A percentile compares a stretch with the other conserved stretches of the same genome.
phyloP scores from a whole-genome alignment of 2,329 filamentous ascomycete species.

The Fusarium secorum region DNA sequence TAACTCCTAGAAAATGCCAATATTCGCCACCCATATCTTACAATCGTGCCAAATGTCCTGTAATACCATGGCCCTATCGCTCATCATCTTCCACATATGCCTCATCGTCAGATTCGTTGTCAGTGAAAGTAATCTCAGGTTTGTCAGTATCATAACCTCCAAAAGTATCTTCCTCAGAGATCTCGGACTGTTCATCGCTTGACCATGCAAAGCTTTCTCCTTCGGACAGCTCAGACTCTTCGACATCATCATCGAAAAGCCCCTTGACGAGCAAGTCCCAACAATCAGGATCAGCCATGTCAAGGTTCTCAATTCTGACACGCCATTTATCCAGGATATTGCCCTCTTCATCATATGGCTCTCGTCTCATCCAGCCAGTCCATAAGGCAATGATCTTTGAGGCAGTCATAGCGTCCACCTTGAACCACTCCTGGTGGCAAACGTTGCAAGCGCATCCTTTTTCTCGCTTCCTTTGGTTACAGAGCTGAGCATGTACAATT shows the following conservation, averaged over 20 bases:
- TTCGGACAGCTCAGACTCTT: constrained; percentile 22
- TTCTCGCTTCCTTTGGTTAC: constrained; percentile 40
- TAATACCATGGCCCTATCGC: neutral
- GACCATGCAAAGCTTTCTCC: constrained; percentile 16
- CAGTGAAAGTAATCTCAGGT: neutral
- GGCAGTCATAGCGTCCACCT: constrained; percentile 24
- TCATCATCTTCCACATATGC: neutral
- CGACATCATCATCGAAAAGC: constrained; percentile 23
- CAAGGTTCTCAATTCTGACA: constrained; percentile 30
- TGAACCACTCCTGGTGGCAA: constrained; percentile 44
- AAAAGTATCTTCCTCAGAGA: constrained; percentile 1
- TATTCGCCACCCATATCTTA: neutral
- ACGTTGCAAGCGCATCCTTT: constrained; percentile 35
- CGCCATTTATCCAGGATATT: constrained; percentile 37
- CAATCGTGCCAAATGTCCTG: neutral
- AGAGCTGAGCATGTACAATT: constrained; percentile 43
- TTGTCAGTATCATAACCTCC: neutral
- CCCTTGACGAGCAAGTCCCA: constrained; percentile 38
- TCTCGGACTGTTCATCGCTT: constrained; percentile 1
- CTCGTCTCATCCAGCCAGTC: constrained; percentile 40
- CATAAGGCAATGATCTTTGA: constrained; percentile 36
- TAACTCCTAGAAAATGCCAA: neutral
- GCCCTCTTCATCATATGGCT: constrained; percentile 42
- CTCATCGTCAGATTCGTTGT: neutral
- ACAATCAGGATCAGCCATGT: constrained; percentile 39